phyloP scores from a whole-genome alignment of 208 protist species.

The Crithidia expoeki region DNA sequence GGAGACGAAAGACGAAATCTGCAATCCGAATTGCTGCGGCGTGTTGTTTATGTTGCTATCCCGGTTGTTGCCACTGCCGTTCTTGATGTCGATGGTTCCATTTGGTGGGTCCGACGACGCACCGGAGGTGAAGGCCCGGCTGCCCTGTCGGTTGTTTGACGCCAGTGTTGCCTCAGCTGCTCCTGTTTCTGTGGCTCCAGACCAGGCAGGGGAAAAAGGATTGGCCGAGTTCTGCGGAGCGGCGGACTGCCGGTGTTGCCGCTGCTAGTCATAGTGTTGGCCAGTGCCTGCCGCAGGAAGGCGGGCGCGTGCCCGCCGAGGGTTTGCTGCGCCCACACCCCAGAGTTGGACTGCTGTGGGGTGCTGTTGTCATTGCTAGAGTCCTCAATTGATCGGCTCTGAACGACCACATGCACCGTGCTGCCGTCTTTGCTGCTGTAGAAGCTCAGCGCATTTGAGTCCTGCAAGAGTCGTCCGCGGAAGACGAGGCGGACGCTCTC shows the following conservation, averaged over 20 bases:
- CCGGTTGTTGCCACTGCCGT: conserved; percentile 15
- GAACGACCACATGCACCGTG: conserved; percentile 53
- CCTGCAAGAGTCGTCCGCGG: conserved; percentile 38
- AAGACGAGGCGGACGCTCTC: conserved; percentile 39
- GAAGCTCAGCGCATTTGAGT: conserved; percentile 28
- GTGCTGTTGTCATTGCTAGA: not conserved
- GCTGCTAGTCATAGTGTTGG: conserved; percentile 24
- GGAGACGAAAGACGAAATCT: conserved; percentile 6
- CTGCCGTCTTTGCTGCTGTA: conserved; percentile 44
- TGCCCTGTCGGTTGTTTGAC: not conserved
- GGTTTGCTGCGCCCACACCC: not conserved
- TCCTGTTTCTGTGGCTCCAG: no score
- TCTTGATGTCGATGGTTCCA: conserved; percentile 25
- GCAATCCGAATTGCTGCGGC: not conserved
- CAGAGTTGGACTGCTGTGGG: not conserved
- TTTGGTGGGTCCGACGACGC: not conserved
- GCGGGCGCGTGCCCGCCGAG: not conserved
- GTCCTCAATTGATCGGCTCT: conserved; percentile 4
- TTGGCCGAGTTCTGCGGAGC: not conserved
- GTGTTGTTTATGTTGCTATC: not conserved
- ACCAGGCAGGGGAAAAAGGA: not conserved
- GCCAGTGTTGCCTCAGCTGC: no score
- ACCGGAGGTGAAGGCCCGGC: not conserved
- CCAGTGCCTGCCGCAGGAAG: conserved; percentile 17
- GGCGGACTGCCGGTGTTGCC: conserved; percentile 7